Percentiles rank a stretch among this genome's conserved stretches.
Conservation (phyloP, 192 early-diverging fungal species). For the Rhizoclosmatium globosum region DNA sequence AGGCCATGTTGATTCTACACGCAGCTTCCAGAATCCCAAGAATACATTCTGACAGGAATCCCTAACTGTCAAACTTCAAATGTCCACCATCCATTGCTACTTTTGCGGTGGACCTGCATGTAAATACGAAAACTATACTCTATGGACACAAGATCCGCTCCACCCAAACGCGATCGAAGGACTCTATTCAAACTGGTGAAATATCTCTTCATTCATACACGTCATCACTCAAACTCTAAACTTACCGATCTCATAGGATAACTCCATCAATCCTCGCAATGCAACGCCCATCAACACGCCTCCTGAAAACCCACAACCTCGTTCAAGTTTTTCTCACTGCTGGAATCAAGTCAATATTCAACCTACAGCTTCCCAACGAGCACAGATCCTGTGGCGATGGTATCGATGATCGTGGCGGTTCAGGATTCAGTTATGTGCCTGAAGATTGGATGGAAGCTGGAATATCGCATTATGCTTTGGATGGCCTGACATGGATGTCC, state of each 20-base stretch:
- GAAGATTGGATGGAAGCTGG: conserved; percentile 57
- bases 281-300: conserved; percentile 53
- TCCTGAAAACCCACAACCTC: conserved; percentile 46
- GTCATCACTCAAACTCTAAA: not conserved
- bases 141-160: conserved; percentile 42
- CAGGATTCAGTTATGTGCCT: conserved; percentile 52
- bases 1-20: no score
- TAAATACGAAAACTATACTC: conserved; percentile 57
- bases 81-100: conserved; percentile 53
- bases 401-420: conserved; percentile 19
- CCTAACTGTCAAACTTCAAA: conserved; percentile 11
- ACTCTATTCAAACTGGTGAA: conserved; percentile 51
- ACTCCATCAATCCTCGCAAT: conserved; percentile 55
- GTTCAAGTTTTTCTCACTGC: conserved; percentile 32
- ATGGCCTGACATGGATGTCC: conserved; percentile 58
- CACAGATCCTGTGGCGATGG: conserved; percentile 58
- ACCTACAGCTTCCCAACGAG: conserved; percentile 55
- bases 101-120: conserved; percentile 59
- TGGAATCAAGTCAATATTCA: conserved; percentile 49
- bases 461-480: conserved; percentile 56
- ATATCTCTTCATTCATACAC: no score
- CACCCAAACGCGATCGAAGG: conserved; percentile 54
- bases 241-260: conserved; percentile 42
- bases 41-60: no score
- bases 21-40: no score